Evolutionary conservation across 2,329 filamentous ascomycete species (phyloP).

Genomic region (Xylariaceae sp.): DNA sequence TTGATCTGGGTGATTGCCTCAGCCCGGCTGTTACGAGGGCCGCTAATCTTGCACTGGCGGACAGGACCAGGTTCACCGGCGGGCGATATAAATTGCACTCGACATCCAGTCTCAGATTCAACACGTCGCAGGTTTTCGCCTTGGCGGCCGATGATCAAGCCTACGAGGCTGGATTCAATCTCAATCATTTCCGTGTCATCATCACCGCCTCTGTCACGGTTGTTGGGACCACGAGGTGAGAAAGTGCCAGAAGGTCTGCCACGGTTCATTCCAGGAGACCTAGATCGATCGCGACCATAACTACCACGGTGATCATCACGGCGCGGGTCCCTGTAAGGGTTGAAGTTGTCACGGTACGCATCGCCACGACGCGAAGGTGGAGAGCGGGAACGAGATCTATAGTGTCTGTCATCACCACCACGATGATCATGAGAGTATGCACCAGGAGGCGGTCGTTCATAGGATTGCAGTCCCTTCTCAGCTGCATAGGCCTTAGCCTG

Average conservation of each 20-base stretch:
- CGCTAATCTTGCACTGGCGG: constrained; percentile 82
- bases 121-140: constrained; percentile 86
- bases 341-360: constrained; percentile 69
- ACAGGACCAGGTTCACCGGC: constrained; percentile 66
- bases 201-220: constrained; percentile 44
- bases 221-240: constrained; percentile 53
- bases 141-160: constrained; percentile 84
- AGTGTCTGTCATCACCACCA: constrained; percentile 49
- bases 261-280: constrained; percentile 56
- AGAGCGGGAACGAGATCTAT: constrained; percentile 70
- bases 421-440: constrained; percentile 37
- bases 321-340: constrained; percentile 82
- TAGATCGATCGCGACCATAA: constrained; percentile 63
- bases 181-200: constrained; percentile 78
- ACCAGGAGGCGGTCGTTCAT: constrained; percentile 52
- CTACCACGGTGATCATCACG: constrained; percentile 58
- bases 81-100: constrained; percentile 83
- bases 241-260: constrained; percentile 49
- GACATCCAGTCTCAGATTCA: constrained; percentile 74
- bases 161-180: constrained; percentile 82
- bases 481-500: constrained; percentile 79
- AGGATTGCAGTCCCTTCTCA: constrained; percentile 66
- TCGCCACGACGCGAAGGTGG: constrained; percentile 59
- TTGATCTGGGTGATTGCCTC: constrained; percentile 81
- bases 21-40: constrained; percentile 64